Evolutionary conservation across 1,284 basidiomycete genomes (phyloP), one percentile per base, ranked within the genome.

Genomic region (Fistulina hepatica): DNA sequence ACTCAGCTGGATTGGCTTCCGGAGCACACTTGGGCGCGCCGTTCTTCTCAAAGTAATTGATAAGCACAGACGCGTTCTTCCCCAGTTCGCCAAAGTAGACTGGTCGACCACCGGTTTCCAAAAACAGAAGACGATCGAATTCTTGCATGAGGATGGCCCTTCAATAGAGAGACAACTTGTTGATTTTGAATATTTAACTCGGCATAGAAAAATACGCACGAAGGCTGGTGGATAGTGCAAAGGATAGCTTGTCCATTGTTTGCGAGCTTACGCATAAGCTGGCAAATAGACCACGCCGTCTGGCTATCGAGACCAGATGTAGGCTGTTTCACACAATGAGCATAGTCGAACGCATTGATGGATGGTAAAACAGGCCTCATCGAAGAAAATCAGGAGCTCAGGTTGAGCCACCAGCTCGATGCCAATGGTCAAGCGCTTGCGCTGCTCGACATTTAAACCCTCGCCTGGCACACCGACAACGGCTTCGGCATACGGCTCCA

Each of bases 221-320:
- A 4, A 46, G 42, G 45, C 36, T 46, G 45, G 40, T 46, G 45
- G 27, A 46, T 46, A 6, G 45, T 46, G 13, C 42, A 46, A 3
- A 46, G 37, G 21, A 46, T 46, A 10, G 45, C 59, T 25, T 81
- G 79, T 13, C 91, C 91, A 43, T 76, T 78, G 44, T 84, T 71
- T 8, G 89, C 82, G n/a, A 93, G 70, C 44, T 80, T 75, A n/a
- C 81, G 71, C 34, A 93, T 64, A 53, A 93, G 81, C 2, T 71
- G 65, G 35, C 89, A 68, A 48, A 94, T 88, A 11, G 81, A 81
- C 81, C 83, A 92, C 0, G 91, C 88, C 34, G 78, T 82, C 54
- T 92, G 88, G 2, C 85, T 89, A 54, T 93, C 89, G 20, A 94
- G 64, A 30, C 91, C 89, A 9, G 75, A n/a, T n/a, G n/a, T n/a